phyloP scores from a whole-genome alignment of 2,329 filamentous ascomycete genomes.

The Escovopsis sp. region DNA sequence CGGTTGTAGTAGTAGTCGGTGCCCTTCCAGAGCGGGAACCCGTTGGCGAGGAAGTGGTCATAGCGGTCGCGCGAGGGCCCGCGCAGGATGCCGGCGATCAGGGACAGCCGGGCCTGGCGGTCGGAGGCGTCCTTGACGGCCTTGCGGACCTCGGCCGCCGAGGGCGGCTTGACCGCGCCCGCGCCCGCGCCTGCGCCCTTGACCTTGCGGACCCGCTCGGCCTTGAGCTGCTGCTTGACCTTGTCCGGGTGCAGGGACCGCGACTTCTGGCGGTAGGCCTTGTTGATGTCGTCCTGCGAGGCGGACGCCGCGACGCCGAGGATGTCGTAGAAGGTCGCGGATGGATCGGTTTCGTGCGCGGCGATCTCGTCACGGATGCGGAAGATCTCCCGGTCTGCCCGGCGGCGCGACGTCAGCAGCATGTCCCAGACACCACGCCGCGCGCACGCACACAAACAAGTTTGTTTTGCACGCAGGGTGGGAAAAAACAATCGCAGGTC shows the following conservation, averaged over 20 bases:
- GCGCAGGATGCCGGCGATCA: conserved; percentile 75
- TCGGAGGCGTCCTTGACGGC: conserved; percentile 71
- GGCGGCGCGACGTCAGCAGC: neutral
- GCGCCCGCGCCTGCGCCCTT: conserved; percentile 39
- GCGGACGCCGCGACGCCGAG: conserved; percentile 61
- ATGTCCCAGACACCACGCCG: too few species aligned
- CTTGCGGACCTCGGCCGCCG: conserved; percentile 58
- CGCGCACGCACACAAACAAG: too few species aligned
- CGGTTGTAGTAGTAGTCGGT: conserved; percentile 97
- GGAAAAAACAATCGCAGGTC: too few species aligned
- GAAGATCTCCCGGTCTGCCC: conserved; percentile 90
- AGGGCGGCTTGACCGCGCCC: conserved; percentile 53
- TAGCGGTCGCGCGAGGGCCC: conserved; percentile 73
- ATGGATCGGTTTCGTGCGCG: conserved; percentile 58
- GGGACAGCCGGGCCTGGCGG: conserved; percentile 67
- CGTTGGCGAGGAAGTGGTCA: conserved; percentile 84
- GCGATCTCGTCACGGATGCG: conserved; percentile 78
- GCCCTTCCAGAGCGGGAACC: conserved; percentile 92
- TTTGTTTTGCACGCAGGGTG: too few species aligned
- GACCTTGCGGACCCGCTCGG: conserved; percentile 47
- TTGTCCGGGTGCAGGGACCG: conserved; percentile 85
- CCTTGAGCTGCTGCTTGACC: conserved; percentile 68
- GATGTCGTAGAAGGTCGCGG: conserved; percentile 89
- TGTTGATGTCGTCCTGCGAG: conserved; percentile 76
- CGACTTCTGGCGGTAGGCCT: conserved; percentile 83